Evolutionary conservation across 805 yeast genomes (phyloP).

Genomic region (Candida golubevii): DNA sequence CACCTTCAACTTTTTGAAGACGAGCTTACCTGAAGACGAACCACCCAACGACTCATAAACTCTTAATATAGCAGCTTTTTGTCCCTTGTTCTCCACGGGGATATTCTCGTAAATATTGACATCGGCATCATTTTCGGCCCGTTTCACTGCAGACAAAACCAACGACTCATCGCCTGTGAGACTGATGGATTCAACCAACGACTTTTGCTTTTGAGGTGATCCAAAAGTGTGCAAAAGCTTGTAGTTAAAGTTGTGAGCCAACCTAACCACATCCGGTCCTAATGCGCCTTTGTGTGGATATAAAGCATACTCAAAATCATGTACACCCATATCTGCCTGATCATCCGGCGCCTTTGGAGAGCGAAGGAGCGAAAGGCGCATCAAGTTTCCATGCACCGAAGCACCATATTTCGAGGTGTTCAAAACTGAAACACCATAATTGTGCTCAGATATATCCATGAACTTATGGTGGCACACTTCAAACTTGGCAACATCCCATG

Average conservation of each 20-base stretch:
- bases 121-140: conserved; percentile 79
- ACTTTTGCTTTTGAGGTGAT: conserved; percentile 8
- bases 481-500: conserved; percentile 96
- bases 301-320: conserved; percentile 76
- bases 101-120: conserved; percentile 43
- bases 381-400: conserved; percentile 85
- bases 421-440: conserved; percentile 80
- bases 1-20: conserved; percentile 40
- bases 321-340: conserved; percentile 89
- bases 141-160: conserved; percentile 71
- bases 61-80: conserved; percentile 54
- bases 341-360: conserved; percentile 95
- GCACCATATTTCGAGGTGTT: conserved; percentile 91
- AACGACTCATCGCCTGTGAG: conserved; percentile 53
- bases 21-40: conserved; percentile 48
- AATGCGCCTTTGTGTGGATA: conserved; percentile 77
- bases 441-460: conserved; percentile 83
- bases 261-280: conserved; percentile 58
- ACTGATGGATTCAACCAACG: conserved; percentile 14
- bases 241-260: conserved; percentile 79
- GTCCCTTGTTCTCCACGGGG: conserved; percentile 43
- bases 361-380: conserved; percentile 81
- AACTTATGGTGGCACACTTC: conserved; percentile 94
- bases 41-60: conserved; percentile 91
- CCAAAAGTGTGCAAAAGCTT: conserved; percentile 23